Conservation (phyloP, 176 grass and related monocot genomes). For the Musa acuminata region DNA sequence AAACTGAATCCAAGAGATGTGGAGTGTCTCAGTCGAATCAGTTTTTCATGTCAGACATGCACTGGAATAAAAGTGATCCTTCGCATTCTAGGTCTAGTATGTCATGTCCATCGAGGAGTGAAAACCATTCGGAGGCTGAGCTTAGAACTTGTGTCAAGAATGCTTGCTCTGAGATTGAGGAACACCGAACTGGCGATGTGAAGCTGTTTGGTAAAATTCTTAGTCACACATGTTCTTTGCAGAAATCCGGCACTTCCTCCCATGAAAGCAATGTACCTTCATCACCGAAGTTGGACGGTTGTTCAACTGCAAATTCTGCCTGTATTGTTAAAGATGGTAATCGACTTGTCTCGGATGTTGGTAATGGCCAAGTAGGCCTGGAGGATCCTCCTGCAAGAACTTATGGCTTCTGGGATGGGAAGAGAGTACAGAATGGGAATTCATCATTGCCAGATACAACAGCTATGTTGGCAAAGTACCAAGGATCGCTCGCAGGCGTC, state of each 20-base stretch:
- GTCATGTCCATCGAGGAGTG: conserved; percentile 7
- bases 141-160: conserved; percentile 23
- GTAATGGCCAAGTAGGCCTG: conserved; percentile 20
- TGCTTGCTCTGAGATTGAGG: conserved; percentile 30
- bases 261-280: conserved; percentile 20
- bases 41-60: conserved; percentile 33
- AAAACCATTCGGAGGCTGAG: conserved; percentile 7
- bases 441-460: conserved; percentile 31
- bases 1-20: conserved; percentile 19
- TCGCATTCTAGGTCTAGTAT: conserved; percentile 12
- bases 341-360: conserved; percentile 30
- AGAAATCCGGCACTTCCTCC: conserved; percentile 38
- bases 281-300: conserved; percentile 19
- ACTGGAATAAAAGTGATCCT: conserved; percentile 28
- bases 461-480: conserved; percentile 30
- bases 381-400: conserved; percentile 27
- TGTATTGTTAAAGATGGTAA: conserved; percentile 25
- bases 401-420: conserved; percentile 39
- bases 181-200: conserved; percentile 52
- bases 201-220: conserved; percentile 76
- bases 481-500: conserved; percentile 27
- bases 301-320: conserved; percentile 13
- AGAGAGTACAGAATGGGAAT: conserved; percentile 24
- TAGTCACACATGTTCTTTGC: conserved; percentile 30
- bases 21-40: conserved; percentile 32